Conservation (phyloP, 2,329 filamentous ascomycete genomes). For the Xylariaceae sp. region DNA sequence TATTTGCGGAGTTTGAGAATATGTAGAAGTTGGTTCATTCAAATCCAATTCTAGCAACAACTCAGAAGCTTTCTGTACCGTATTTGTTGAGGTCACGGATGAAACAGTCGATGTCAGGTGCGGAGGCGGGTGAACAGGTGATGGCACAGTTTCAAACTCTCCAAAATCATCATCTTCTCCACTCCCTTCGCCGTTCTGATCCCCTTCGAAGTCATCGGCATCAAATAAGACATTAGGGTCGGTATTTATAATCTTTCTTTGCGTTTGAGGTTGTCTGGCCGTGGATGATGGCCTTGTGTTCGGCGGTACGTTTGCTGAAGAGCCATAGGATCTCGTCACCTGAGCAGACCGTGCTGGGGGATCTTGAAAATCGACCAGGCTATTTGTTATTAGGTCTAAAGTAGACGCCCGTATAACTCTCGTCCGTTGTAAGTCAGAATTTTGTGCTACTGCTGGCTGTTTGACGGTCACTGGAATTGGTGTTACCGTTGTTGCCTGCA, state of each 20-base stretch:
- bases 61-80: conserved; percentile 39
- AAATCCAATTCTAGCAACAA: conserved; percentile 45
- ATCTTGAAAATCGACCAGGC: conserved; percentile 48
- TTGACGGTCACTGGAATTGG: neutral
- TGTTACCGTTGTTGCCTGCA: conserved; percentile 2
- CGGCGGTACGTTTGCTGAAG: conserved; percentile 16
- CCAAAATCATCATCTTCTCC: conserved; percentile 64
- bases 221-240: conserved; percentile 70
- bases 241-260: conserved; percentile 25
- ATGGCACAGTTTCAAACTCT: conserved; percentile 60
- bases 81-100: conserved; percentile 35
- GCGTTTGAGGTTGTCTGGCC: conserved; percentile 23
- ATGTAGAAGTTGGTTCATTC: conserved; percentile 42
- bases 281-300: conserved; percentile 8
- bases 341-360: conserved; percentile 18
- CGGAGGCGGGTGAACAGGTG: conserved; percentile 30
- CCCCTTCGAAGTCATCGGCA: conserved; percentile 59
- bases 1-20: conserved; percentile 56
- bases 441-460: conserved; percentile 15
- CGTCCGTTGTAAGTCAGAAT: conserved; percentile 28
- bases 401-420: conserved; percentile 55
- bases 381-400: conserved; percentile 60
- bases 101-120: conserved; percentile 51
- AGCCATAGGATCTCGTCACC: conserved; percentile 11
- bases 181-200: conserved; percentile 46